A percentile compares a stretch with the other conserved stretches of the same genome.
Evolutionary conservation across 768 basidiomycete species (phyloP).

Genomic region (Lactarius trivialis): DNA sequence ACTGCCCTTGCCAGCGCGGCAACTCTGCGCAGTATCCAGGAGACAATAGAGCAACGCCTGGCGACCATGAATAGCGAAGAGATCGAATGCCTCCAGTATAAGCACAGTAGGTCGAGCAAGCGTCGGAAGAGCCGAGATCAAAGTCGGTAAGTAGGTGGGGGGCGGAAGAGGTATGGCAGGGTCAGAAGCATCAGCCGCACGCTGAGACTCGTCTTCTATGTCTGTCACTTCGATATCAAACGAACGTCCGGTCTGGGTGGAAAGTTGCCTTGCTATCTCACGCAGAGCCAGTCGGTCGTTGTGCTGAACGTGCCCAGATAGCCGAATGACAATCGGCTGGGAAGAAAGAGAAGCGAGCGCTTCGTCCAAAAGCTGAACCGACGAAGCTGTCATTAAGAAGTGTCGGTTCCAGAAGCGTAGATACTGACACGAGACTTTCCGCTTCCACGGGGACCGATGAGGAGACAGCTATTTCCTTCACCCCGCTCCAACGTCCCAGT

Average conservation of each 20-base stretch:
- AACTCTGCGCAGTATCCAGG: constrained; percentile 88
- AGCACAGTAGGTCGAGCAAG: constrained; percentile 75
- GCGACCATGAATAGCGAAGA: constrained; percentile 86
- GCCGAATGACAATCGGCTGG: constrained; percentile 64
- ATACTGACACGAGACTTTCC: constrained; percentile 69
- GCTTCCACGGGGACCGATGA: constrained; percentile 79
- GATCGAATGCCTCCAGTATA: constrained; percentile 87
- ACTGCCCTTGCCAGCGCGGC: constrained; percentile 49
- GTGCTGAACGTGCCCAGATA: constrained; percentile 80
- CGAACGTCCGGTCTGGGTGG: constrained; percentile 63
- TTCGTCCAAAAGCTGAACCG: constrained; percentile 50
- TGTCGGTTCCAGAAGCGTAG: constrained; percentile 2
- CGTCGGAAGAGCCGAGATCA: constrained; percentile 73
- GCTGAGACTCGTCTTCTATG: constrained; percentile 35
- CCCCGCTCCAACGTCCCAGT: constrained; percentile 68
- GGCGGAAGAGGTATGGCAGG: constrained; percentile 42
- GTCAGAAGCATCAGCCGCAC: constrained; percentile 39
- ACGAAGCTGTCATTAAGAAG: constrained; percentile 9
- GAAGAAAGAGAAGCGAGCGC: constrained; percentile 43
- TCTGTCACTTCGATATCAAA: constrained; percentile 34
- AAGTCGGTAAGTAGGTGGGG: constrained; percentile 61
- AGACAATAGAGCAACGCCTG: constrained; percentile 94
- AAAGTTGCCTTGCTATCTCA: constrained; percentile 83
- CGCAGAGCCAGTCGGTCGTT: constrained; percentile 88
- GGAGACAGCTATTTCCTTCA: constrained; percentile 90